A percentile compares a stretch with the other conserved stretches of the same genome.
phyloP scores from a whole-genome alignment of 768 basidiomycete species.

The Lactarius akahatsu region DNA sequence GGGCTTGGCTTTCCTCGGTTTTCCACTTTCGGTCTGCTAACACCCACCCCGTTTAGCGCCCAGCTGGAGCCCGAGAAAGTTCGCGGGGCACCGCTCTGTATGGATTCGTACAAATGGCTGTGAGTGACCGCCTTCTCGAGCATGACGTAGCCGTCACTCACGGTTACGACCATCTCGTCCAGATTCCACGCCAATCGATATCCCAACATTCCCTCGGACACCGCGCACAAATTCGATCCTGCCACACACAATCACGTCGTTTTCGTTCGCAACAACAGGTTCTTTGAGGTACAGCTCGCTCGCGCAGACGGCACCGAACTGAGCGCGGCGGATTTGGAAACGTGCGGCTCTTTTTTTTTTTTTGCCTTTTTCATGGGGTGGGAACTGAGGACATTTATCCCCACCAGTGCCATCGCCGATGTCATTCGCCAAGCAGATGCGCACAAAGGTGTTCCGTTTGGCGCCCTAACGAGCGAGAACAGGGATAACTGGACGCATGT shows the following conservation, averaged over 20 bases:
- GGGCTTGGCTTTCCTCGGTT: not conserved
- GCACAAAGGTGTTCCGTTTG: slow-evolving; percentile 49
- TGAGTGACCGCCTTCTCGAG: slow-evolving; percentile 36
- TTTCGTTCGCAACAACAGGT: slow-evolving; percentile 87
- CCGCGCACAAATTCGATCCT: slow-evolving; percentile 77
- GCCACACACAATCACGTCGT: slow-evolving; percentile 80
- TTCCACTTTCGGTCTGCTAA: slow-evolving; percentile 7
- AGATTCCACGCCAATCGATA: slow-evolving; percentile 91
- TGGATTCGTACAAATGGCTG: slow-evolving; percentile 95
- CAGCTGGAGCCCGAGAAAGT: slow-evolving; percentile 87
- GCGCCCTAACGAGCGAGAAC: slow-evolving; percentile 86
- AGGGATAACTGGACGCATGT: slow-evolving; percentile 89
- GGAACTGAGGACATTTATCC: slow-evolving; percentile 38
- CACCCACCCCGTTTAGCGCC: slow-evolving; percentile 43
- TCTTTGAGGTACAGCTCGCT: slow-evolving; percentile 77
- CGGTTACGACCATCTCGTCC: slow-evolving; percentile 6
- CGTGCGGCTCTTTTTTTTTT: slow-evolving; percentile 41
- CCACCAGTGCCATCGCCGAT: slow-evolving; percentile 44
- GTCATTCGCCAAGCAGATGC: slow-evolving; percentile 64
- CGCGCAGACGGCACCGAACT: slow-evolving; percentile 65
- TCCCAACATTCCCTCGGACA: slow-evolving; percentile 81
- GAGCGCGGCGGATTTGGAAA: slow-evolving; percentile 77
- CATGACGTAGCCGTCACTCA: not conserved
- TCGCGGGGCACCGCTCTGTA: slow-evolving; percentile 74
- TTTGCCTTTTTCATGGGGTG: not conserved